A percentile compares a stretch with the other conserved stretches of the same genome.
Evolutionary conservation across 106 monocot genomes (phyloP).

Genomic region (Vanilla planifolia): DNA sequence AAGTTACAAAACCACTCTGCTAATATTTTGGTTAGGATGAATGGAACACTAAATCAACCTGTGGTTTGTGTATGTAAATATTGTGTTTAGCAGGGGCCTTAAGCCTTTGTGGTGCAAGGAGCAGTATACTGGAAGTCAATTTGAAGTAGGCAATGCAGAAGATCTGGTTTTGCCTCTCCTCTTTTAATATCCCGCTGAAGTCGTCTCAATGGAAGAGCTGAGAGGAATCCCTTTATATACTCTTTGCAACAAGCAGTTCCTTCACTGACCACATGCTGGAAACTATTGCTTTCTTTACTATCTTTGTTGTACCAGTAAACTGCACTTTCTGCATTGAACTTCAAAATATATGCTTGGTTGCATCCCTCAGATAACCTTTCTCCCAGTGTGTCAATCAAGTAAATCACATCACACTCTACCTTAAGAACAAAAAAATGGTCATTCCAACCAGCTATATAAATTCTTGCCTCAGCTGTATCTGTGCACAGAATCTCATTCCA

Average conservation of each 20-base stretch:
- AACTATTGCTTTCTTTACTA: not conserved
- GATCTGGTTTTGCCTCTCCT: not conserved
- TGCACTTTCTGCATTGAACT: constrained; percentile 26
- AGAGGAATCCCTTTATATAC: constrained; percentile 50
- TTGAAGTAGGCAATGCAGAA: constrained; percentile 30
- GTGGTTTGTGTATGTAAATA: too few relatives aligned
- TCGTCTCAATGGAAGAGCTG: constrained; percentile 39
- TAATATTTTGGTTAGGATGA: too few relatives aligned
- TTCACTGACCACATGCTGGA: constrained; percentile 10
- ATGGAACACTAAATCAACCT: too few relatives aligned
- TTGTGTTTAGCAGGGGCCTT: too few relatives aligned
- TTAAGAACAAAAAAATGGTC: constrained; percentile 64
- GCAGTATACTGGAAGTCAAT: constrained; percentile 52
- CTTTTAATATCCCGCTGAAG: constrained; percentile 30
- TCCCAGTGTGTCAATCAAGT: constrained; percentile 53
- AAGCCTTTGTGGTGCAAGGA: not conserved
- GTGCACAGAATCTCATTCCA: constrained; percentile 25
- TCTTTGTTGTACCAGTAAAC: constrained; percentile 8
- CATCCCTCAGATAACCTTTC: constrained; percentile 53
- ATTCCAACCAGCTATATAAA: constrained; percentile 55
- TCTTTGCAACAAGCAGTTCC: constrained; percentile 37
- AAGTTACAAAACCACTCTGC: too few relatives aligned
- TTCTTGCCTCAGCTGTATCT: not conserved
- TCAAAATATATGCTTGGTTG: constrained; percentile 46
- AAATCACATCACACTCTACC: constrained; percentile 29